Evolutionary conservation across 2,329 filamentous ascomycete genomes (phyloP).

Genomic region (Sarocladium oryzae): DNA sequence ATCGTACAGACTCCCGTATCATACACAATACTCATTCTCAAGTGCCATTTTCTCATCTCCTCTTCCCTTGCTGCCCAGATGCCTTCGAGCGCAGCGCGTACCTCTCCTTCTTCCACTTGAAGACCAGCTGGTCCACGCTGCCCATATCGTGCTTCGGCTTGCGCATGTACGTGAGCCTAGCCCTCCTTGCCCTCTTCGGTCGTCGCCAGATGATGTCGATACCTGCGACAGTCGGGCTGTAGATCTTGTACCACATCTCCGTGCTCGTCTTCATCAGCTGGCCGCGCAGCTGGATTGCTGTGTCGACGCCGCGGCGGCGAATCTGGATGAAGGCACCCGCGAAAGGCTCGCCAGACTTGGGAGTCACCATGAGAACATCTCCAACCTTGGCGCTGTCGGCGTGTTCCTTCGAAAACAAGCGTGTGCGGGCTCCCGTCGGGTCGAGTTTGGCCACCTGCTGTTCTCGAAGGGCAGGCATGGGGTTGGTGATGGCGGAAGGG

Average conservation of each 20-base stretch:
- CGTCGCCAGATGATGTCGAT: slow-evolving; percentile 90
- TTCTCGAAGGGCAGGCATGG: slow-evolving; percentile 59
- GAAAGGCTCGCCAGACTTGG: slow-evolving; percentile 77
- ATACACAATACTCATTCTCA: slow-evolving; percentile 18
- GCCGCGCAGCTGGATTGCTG: slow-evolving; percentile 77
- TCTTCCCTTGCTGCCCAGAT: slow-evolving; percentile 18
- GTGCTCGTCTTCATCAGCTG: slow-evolving; percentile 81
- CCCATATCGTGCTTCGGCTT: slow-evolving; percentile 82
- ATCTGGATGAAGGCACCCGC: slow-evolving; percentile 84
- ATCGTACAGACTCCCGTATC: slow-evolving; percentile 17
- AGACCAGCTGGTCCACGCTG: slow-evolving; percentile 73
- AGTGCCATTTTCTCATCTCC: slow-evolving; percentile 13
- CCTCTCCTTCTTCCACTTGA: slow-evolving; percentile 41
- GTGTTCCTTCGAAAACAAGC: slow-evolving; percentile 73
- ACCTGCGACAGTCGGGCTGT: slow-evolving; percentile 79
- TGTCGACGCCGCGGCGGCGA: slow-evolving; percentile 81
- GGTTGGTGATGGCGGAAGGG: slow-evolving; percentile 55
- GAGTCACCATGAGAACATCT: slow-evolving; percentile 86
- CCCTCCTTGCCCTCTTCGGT: slow-evolving; percentile 77
- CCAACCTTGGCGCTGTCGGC: slow-evolving; percentile 74
- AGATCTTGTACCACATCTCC: slow-evolving; percentile 98
- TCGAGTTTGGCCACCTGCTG: slow-evolving; percentile 72
- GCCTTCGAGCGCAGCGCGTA: slow-evolving; percentile 30
- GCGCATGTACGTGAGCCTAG: slow-evolving; percentile 85
- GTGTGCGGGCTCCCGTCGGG: slow-evolving; percentile 73